A percentile compares a stretch with the other conserved stretches of the same genome.
These are phyloP conservation scores for Fraxinus xanthoxyloides DNA, from an alignment of 305 asterid species.

Conservation along the genomic window DNA sequence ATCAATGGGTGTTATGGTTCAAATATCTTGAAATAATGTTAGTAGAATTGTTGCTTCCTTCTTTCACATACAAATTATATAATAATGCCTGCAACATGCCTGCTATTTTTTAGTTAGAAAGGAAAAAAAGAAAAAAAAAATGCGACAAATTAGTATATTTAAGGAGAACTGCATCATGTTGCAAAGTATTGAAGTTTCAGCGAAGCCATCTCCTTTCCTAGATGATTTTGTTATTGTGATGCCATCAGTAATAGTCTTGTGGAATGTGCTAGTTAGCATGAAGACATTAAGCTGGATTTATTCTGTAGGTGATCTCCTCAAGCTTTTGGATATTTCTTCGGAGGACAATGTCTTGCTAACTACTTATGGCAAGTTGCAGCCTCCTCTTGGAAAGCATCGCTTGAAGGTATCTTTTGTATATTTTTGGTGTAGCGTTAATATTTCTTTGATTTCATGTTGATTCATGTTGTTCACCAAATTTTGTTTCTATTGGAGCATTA, in stretches of 20 bases:
- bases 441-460: not conserved
- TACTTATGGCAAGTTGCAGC: constrained; percentile 85
- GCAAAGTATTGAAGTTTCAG: constrained; percentile 8
- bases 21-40: constrained; percentile 6
- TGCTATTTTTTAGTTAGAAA: not conserved
- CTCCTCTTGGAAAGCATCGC: constrained; percentile 94
- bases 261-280: constrained; percentile 15
- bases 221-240: constrained; percentile 9
- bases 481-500: not conserved
- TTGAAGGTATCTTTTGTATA: constrained; percentile 54
- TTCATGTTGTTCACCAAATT: not conserved
- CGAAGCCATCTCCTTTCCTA: constrained; percentile 6
- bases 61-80: not conserved
- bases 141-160: not conserved
- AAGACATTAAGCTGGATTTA: constrained; percentile 18
- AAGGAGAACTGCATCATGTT: not conserved
- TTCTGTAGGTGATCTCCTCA: constrained; percentile 75
- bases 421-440: not conserved
- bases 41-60: not conserved
- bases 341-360: constrained; percentile 61
- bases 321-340: constrained; percentile 73
- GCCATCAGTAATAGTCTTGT: constrained; percentile 18
- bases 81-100: not conserved
- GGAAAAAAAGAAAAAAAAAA: not conserved
- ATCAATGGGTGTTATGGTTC: not conserved